A percentile compares a stretch with the other conserved stretches of the same genome.
Conservation (phyloP, 306 rosid species). For the Cucurbita pepo region DNA sequence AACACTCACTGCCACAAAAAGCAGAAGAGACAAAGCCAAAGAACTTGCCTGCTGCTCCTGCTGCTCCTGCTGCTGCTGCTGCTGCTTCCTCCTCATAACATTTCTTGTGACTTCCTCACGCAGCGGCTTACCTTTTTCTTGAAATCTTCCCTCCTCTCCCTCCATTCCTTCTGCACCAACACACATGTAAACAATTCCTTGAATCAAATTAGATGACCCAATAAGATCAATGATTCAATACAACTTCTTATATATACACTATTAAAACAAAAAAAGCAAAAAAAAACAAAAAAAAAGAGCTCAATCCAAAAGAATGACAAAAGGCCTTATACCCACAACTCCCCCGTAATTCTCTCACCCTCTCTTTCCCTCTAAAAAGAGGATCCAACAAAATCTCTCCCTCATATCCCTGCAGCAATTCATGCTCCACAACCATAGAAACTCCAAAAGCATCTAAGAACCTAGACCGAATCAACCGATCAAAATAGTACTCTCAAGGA, state of each 20-base stretch:
- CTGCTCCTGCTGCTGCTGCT: background rate
- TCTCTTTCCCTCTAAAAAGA: background rate
- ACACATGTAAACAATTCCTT: background rate
- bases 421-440: background rate
- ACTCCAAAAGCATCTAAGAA: background rate
- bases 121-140: constrained; percentile 89
- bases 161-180: constrained; percentile 81
- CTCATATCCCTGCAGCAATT: background rate
- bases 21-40: background rate
- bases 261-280: too few relatives aligned
- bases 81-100: constrained; percentile 16
- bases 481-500: background rate
- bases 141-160: constrained; percentile 89
- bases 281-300: too few relatives aligned
- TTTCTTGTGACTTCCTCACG: constrained; percentile 84
- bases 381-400: background rate
- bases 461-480: background rate
- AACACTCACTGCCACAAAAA: constrained; percentile 1
- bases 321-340: background rate
- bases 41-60: background rate
- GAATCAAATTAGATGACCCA: background rate
- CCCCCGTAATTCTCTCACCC: background rate
- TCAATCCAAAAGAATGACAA: background rate
- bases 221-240: background rate
- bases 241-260: too few relatives aligned